Evolutionary conservation across 305 asterid species (phyloP).

Genomic region (Rubia peregrina): DNA sequence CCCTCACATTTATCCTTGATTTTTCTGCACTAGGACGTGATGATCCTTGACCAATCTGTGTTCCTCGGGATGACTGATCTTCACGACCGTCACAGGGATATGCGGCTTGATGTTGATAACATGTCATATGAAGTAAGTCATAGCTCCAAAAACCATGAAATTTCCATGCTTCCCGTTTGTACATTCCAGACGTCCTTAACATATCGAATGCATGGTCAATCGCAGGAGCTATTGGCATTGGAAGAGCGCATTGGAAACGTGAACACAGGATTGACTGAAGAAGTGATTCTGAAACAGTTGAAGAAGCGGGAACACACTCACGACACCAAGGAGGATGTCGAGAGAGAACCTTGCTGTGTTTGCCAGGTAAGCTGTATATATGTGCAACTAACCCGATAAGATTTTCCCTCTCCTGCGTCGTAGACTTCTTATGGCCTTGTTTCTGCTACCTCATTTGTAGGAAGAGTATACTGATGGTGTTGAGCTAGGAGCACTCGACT

Average conservation of each 20-base stretch:
- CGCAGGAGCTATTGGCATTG: slow-evolving; percentile 77
- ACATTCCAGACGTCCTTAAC: neutral
- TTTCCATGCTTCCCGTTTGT: neutral
- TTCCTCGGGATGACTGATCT: slow-evolving; percentile 68
- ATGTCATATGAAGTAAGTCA: slow-evolving; percentile 91
- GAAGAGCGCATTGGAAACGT: slow-evolving; percentile 90
- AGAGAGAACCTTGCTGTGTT: slow-evolving; percentile 78
- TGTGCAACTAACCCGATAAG: neutral
- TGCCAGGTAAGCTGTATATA: slow-evolving; percentile 51
- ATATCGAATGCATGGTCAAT: neutral
- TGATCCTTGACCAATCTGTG: slow-evolving; percentile 76
- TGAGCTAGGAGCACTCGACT: slow-evolving; percentile 58
- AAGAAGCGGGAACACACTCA: slow-evolving; percentile 40
- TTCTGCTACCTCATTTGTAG: slow-evolving; percentile 28
- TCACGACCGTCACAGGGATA: slow-evolving; percentile 76
- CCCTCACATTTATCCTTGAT: slow-evolving; percentile 4
- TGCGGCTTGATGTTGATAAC: slow-evolving; percentile 96
- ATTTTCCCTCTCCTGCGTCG: neutral
- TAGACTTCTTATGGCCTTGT: neutral
- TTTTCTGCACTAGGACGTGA: slow-evolving; percentile 47
- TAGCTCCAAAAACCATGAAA: neutral
- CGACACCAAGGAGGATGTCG: slow-evolving; percentile 24
- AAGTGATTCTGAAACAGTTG: slow-evolving; percentile 45
- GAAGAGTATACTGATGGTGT: slow-evolving; percentile 67
- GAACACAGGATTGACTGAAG: slow-evolving; percentile 75